These are phyloP conservation scores for Nicotiana noctiflora DNA, from an alignment of 257 asterid species.

Conservation along the genomic window DNA sequence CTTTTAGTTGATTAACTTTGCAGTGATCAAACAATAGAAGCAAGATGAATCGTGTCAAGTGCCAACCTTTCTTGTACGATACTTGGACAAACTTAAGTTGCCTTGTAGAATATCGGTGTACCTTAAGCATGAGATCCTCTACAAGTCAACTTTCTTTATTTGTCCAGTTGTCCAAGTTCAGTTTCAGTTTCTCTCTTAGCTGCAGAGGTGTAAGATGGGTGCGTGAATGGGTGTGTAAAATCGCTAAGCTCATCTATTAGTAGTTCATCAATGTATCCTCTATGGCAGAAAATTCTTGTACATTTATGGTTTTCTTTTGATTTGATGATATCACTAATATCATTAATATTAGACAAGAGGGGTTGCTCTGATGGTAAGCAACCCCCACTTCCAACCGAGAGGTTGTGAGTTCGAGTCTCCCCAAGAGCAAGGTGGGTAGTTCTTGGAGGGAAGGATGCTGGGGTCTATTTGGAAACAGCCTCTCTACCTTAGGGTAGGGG, in stretches of 20 bases:
- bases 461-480: too few relatives aligned
- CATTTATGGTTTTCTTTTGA: neutral
- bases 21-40: neutral
- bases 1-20: neutral
- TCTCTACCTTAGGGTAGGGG: too few relatives aligned
- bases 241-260: neutral
- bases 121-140: neutral
- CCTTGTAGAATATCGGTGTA: neutral
- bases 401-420: too few relatives aligned
- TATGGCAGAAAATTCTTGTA: neutral
- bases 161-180: neutral
- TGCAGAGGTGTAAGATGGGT: neutral
- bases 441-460: too few relatives aligned
- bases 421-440: too few relatives aligned
- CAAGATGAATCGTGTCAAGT: neutral
- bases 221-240: neutral
- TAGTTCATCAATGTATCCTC: neutral
- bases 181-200: neutral
- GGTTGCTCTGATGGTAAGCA: too few relatives aligned
- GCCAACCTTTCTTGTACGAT: neutral
- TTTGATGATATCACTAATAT: neutral
- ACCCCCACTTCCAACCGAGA: too few relatives aligned
- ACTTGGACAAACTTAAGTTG: neutral
- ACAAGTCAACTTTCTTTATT: neutral
- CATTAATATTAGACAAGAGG: too few relatives aligned